Evolutionary conservation across 345 rosid genomes (phyloP), one percentile per base, ranked within the genome.

Genomic region (Brassica carinata): DNA sequence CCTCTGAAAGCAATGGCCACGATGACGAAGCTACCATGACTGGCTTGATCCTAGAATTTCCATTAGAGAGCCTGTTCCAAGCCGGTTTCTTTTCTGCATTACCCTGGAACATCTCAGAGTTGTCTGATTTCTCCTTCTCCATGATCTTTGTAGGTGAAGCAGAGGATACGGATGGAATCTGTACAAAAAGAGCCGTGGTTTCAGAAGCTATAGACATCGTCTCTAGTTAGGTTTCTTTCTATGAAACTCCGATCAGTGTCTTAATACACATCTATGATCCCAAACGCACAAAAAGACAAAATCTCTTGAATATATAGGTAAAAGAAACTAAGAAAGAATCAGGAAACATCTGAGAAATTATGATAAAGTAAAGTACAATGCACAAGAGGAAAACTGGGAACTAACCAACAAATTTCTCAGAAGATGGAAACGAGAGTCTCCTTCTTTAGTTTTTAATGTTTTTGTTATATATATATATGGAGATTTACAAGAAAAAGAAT

Each of bases 1-100:
- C 79, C 77, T 88, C 89, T 0, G 88, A 84, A 67, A 93, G 79
- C 17, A 87, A 81, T 3, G 98, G 98, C 98, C 98, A 91, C 55
- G 55, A 48, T 1, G 87, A 78, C 27, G 76, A 85, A 15, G 87
- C 87, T 71, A 82, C 98, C 85, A 91, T 87, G 33, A 86, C 89
- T 10, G 89, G 79, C 8, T 71, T 89, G 38, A 67, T 71, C 73
- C 68, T 85, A 53, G 73, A 72, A 14, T 73, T 82, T 2, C 83
- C 87, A 76, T 84, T 85, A 1, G 87, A 82, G 3, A 89, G 93
- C 81, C 15, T 87, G 59, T 81, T 91, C 98, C 96, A 91, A 6
- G 78, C 88, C 19, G 82, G 85, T 81, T 61, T 87, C 88, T 80
- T 91, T 59, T 86, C 91, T 5, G 78, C 89, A 85, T 89, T 87